A percentile compares a stretch with the other conserved stretches of the same genome.
Conservation (phyloP, 345 rosid genomes). For the Salix arbutifolia region DNA sequence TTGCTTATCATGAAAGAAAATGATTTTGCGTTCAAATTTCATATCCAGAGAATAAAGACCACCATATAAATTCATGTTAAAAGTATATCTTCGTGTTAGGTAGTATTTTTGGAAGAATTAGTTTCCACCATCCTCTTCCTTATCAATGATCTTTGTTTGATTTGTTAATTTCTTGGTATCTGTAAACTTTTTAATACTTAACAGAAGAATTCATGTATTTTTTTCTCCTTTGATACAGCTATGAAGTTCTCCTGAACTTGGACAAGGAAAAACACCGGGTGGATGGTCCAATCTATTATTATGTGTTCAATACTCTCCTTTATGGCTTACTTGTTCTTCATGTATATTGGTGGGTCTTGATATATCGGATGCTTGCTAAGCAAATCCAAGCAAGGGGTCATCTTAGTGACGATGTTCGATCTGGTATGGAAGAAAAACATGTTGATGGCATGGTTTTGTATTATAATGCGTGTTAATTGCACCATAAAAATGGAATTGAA, state of each 20-base stretch:
- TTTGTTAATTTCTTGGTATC: not conserved
- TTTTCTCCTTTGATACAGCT: constrained; percentile 15
- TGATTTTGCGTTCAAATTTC: not conserved
- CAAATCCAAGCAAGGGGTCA: constrained; percentile 36
- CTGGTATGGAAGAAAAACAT: constrained; percentile 17
- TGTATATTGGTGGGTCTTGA: constrained; percentile 38
- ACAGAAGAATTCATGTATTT: not conserved
- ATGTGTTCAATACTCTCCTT: constrained; percentile 27
- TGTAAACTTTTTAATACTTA: not conserved
- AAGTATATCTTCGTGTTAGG: not conserved
- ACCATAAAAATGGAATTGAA: not conserved
- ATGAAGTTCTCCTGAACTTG: constrained; percentile 22
- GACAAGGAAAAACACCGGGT: constrained; percentile 20
- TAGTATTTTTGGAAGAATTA: not conserved
- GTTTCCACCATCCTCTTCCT: not conserved
- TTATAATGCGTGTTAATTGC: not conserved
- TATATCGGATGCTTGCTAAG: constrained; percentile 34
- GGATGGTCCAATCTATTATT: constrained; percentile 32
- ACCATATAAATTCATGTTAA: not conserved
- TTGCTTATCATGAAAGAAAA: not conserved
- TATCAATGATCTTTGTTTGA: not conserved
- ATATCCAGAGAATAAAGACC: not conserved
- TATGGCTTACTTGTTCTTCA: constrained; percentile 31
- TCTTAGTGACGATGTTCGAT: constrained; percentile 34
- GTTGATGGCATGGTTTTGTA: not conserved